phyloP scores from a whole-genome alignment of 2,329 filamentous ascomycete genomes.

The Cercospora sp. region DNA sequence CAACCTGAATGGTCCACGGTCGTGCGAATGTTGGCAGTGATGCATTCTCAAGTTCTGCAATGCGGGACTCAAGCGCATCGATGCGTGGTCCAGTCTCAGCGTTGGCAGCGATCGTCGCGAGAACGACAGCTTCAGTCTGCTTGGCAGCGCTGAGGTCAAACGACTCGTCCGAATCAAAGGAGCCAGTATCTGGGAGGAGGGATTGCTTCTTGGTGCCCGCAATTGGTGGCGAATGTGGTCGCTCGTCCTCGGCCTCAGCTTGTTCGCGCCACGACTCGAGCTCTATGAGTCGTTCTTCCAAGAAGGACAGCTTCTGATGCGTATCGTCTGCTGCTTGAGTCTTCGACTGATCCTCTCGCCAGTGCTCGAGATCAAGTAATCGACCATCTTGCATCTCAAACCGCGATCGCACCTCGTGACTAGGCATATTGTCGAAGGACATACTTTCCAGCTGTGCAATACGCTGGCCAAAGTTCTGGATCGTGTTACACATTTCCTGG shows the following conservation, averaged over 20 bases:
- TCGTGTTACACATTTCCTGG: conserved; percentile 54
- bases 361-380: conserved; percentile 67
- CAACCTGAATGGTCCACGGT: conserved; percentile 74
- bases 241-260: conserved; percentile 31
- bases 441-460: conserved; percentile 68
- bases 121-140: conserved; percentile 38
- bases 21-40: conserved; percentile 60
- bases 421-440: conserved; percentile 65
- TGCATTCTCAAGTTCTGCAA: conserved; percentile 57
- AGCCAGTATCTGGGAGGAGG: conserved; percentile 39
- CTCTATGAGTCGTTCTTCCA: conserved; percentile 66
- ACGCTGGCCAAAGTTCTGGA: conserved; percentile 53
- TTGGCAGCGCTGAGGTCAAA: conserved; percentile 39
- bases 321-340: conserved; percentile 40
- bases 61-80: conserved; percentile 50
- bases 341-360: conserved; percentile 36
- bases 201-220: conserved; percentile 37
- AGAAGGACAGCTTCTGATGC: conserved; percentile 31
- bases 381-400: conserved; percentile 67
- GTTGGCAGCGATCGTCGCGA: conserved; percentile 37
- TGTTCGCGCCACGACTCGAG: conserved; percentile 55
- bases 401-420: conserved; percentile 68
- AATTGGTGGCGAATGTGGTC: conserved; percentile 34
- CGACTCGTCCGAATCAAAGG: conserved; percentile 44
- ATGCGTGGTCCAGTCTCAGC: conserved; percentile 47